Base-by-base conservation (phyloP, 75 land plant species). In the Gnetum montanum region DNA sequence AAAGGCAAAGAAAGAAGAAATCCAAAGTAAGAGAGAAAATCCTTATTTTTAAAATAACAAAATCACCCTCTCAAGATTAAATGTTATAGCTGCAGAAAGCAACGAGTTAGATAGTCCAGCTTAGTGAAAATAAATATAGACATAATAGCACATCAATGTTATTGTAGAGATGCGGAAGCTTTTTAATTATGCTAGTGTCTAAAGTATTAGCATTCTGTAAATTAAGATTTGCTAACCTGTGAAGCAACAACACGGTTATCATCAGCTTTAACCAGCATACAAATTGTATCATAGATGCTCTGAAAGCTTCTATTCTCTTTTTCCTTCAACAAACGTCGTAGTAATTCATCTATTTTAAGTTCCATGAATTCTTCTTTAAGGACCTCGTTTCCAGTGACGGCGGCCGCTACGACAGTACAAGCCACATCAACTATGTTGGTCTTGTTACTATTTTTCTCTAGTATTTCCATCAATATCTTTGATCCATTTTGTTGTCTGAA, bases 191-290 rank as follows among this genome's bases (percentile, higher is more conserved):
- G 25, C n/a, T 16, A 24, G 10, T 5, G 6, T 46, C n/a, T n/a
- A n/a, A n/a, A n/a, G n/a, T n/a, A n/a, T n/a, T n/a, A n/a, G n/a
- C n/a, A n/a, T n/a, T n/a, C n/a, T n/a, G n/a, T n/a, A n/a, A n/a
- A n/a, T n/a, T n/a, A n/a, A n/a, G n/a, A n/a, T n/a, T n/a, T 52
- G 59, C 71, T 67, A 71, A 88, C 98, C 60, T 89, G 89, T 40
- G 98, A 89, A 62, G 96, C 96, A 30, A 79, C 65, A 20, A 85
- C 86, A 55, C 96, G 89, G 53, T 71, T 58, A 66, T 92, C 98
- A 73, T 92, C 98, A 46, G 86, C 66, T 36, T 80, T 72, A 36
- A 90, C 64, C 56, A 92, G 59, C 34, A 88, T 70, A 12, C 86
- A 61, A 40, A 92, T 66, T n/a, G 86, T 82, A 70, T 89, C 86